Base-by-base conservation (phyloP, 2,329 filamentous ascomycete genomes). In the Trichoderma sp. region DNA sequence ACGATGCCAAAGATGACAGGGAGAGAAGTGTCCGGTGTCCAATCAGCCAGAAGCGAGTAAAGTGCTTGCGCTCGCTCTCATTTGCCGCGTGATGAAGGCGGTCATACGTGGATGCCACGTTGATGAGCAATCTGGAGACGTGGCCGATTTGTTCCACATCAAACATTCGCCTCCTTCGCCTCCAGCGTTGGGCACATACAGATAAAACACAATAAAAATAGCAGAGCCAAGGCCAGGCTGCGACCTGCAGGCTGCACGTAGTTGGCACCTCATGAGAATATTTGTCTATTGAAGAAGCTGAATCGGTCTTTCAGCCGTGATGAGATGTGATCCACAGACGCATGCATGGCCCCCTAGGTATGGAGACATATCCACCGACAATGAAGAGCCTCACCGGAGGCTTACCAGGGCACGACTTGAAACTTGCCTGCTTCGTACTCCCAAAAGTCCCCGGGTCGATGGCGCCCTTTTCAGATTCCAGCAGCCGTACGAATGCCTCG, bases 361-460 rank as follows among this genome's bases (percentile, higher is more conserved):
- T 3, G 14, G 14, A 45, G 29, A 33, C 35, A 38, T 38, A 38
- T 64, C 24, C 60, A 60, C 33, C 6, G 4, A 4, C 29, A 2
- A 6, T 56, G 35, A 12, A 56, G 60, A 73, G 60, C 60, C 60
- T 65, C 45, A 73, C 41, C 41, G 53, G 21, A 38, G 71, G 60
- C 29, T 38, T 24, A 73, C 60, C 71, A 73, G 4, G 71, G 71
- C 6, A 73, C 59, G 59, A 56, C 29, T 29, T 73, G 60, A 9
- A 65, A 74, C 6, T 67, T 38, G 6, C 62, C 74, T 18, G 59
- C 62, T 21, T 74, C 74, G 66, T 50, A 67, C 24, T 74, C 74
- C 74, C 74, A 74, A 56, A 75, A 11, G 69, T 74, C 27, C 74
- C 68, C 6, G 60, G 60, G 4, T 60, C 18, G 33, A 75, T 66